Percentiles rank a stretch among this genome's conserved stretches.
Conservation (phyloP, 2,329 filamentous ascomycete genomes). For the Emergomyces africanus region DNA sequence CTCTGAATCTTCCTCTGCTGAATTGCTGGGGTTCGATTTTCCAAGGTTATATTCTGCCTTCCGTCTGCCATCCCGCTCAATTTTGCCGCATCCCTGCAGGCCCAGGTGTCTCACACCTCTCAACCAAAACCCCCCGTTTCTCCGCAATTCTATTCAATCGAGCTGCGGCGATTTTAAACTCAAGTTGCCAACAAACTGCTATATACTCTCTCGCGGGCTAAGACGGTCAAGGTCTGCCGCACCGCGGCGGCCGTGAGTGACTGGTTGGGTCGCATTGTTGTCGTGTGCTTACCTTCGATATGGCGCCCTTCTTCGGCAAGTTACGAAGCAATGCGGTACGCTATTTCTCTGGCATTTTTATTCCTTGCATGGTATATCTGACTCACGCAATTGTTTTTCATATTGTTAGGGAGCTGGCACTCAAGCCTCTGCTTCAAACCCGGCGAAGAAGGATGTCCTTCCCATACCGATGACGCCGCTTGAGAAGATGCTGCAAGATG, state of each 20-base stretch:
- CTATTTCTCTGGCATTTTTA: conserved; percentile 7
- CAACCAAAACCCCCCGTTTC: background rate
- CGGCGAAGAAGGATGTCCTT: conserved; percentile 48
- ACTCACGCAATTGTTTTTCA: conserved; percentile 11
- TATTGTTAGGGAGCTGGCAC: conserved; percentile 33
- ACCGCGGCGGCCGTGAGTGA: conserved; percentile 9
- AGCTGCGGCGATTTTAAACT: background rate
- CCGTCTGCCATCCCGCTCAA: background rate
- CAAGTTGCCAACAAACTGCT: background rate
- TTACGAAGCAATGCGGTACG: conserved; percentile 28
- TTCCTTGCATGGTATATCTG: background rate
- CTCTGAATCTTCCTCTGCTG: conserved; percentile 10
- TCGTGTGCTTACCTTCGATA: conserved; percentile 16
- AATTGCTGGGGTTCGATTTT: conserved; percentile 2
- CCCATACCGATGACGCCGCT: conserved; percentile 45
- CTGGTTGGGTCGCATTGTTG: conserved; percentile 10
- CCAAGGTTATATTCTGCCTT: background rate
- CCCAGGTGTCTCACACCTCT: background rate
- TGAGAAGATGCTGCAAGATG: conserved; percentile 67
- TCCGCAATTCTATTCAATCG: background rate
- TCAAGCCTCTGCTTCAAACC: conserved; percentile 33
- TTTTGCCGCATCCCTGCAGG: background rate
- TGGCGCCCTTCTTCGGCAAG: conserved; percentile 30
- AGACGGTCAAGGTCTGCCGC: conserved; percentile 7
- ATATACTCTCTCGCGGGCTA: conserved; percentile 2